Percentiles rank a stretch among this genome's conserved stretches.
phyloP scores from a whole-genome alignment of 345 rosid species.

The Combretum micranthum region DNA sequence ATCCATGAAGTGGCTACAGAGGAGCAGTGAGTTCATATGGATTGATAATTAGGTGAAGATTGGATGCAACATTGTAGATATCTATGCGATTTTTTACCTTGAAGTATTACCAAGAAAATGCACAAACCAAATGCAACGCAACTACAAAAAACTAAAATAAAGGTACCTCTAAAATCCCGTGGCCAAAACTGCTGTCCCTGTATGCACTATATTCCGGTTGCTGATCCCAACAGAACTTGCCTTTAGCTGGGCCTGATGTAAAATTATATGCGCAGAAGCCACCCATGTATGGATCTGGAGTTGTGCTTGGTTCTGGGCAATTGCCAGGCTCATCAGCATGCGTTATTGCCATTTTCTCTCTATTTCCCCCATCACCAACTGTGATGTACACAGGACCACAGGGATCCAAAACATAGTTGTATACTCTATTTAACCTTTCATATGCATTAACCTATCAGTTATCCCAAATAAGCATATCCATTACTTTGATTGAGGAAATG shows the following conservation, averaged over 20 bases:
- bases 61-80: too few species aligned
- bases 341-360: conserved; percentile 50
- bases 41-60: too few species aligned
- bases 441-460: conserved; percentile 74
- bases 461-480: not conserved
- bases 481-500: not conserved
- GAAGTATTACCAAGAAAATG: too few species aligned
- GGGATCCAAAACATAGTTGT: conserved; percentile 71
- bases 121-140: not conserved
- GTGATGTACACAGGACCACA: conserved; percentile 74
- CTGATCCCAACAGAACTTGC: conserved; percentile 70
- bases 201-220: conserved; percentile 88
- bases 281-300: conserved; percentile 43
- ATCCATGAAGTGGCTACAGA: too few species aligned
- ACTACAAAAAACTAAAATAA: not conserved
- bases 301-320: conserved; percentile 56
- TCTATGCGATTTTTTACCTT: too few species aligned
- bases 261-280: conserved; percentile 77
- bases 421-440: conserved; percentile 87
- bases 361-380: conserved; percentile 74
- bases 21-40: too few species aligned
- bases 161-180: conserved; percentile 72
- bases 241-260: conserved; percentile 74
- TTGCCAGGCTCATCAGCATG: conserved; percentile 87
- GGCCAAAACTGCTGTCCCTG: conserved; percentile 93